Conservation (phyloP, 257 asterid species). For the Fraxinus anomala region DNA sequence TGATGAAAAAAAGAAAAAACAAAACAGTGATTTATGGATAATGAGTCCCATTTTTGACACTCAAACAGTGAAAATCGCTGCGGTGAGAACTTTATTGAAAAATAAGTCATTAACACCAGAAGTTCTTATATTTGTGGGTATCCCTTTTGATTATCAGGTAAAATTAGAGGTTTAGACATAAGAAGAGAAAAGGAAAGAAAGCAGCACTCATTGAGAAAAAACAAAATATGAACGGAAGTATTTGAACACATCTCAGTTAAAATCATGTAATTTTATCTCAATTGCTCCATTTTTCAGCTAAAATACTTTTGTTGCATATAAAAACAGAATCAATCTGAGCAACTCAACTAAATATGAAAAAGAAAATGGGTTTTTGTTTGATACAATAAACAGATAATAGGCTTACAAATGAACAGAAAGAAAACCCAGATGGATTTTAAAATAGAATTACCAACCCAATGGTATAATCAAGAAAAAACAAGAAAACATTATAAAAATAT, state of each 20-base stretch:
- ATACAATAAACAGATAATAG: neutral
- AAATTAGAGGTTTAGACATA: neutral
- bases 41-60: constrained; percentile 51
- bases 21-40: constrained; percentile 57
- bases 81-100: neutral
- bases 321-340: neutral
- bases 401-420: constrained; percentile 13
- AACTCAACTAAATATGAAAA: neutral
- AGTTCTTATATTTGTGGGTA: constrained; percentile 24
- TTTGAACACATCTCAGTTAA: neutral
- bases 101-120: neutral
- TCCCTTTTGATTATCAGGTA: constrained; percentile 13
- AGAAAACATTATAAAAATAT: neutral
- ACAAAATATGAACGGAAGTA: neutral
- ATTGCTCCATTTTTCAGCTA: constrained; percentile 19
- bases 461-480: neutral
- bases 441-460: constrained; percentile 25
- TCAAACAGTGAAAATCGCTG: constrained; percentile 15
- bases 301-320: constrained; percentile 12
- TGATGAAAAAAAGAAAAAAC: constrained; percentile 59
- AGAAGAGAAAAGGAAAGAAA: neutral
- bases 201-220: neutral
- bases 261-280: neutral
- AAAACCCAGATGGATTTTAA: constrained; percentile 34
- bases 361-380: neutral